Evolutionary conservation across 441 rosid species (phyloP).

Genomic region (Syzygium malaccense): DNA sequence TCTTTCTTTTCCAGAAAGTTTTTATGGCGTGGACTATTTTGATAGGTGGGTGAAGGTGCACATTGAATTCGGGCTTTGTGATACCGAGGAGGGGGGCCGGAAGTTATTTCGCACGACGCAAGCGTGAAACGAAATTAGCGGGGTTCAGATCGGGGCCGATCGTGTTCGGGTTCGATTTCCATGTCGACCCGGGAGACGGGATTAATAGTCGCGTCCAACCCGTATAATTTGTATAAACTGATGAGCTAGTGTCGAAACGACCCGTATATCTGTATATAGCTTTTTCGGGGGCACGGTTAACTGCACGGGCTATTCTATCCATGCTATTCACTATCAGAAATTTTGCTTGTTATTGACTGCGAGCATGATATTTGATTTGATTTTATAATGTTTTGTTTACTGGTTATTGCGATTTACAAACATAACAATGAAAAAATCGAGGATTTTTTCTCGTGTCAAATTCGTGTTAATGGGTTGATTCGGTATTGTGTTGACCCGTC

Average conservation of each 20-base stretch:
- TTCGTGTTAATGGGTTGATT: not conserved
- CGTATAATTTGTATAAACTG: not conserved
- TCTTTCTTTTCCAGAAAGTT: not conserved
- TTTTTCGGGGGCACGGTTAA: not conserved
- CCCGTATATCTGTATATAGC: accelerated
- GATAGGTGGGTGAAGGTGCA: not conserved
- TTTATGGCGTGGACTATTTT: not conserved
- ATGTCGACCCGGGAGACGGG: accelerated
- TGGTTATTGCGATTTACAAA: accelerated
- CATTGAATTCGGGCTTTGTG: not conserved
- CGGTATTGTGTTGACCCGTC: not conserved
- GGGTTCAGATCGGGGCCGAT: not conserved
- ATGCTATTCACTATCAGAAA: accelerated
- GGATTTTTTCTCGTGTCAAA: not conserved
- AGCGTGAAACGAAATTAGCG: too few species aligned
- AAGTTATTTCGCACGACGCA: too few species aligned
- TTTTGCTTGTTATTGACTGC: not conserved
- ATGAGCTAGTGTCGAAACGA: not conserved
- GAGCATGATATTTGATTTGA: not conserved
- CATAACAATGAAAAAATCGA: accelerated
- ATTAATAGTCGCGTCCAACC: not conserved
- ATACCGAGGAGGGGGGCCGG: too few species aligned
- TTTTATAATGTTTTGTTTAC: not conserved
- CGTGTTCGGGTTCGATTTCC: too few species aligned
- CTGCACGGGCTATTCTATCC: not conserved